These are phyloP conservation scores for Diaporthe destruens DNA, from an alignment of 2,329 filamentous ascomycete species.

Conservation along the genomic window DNA sequence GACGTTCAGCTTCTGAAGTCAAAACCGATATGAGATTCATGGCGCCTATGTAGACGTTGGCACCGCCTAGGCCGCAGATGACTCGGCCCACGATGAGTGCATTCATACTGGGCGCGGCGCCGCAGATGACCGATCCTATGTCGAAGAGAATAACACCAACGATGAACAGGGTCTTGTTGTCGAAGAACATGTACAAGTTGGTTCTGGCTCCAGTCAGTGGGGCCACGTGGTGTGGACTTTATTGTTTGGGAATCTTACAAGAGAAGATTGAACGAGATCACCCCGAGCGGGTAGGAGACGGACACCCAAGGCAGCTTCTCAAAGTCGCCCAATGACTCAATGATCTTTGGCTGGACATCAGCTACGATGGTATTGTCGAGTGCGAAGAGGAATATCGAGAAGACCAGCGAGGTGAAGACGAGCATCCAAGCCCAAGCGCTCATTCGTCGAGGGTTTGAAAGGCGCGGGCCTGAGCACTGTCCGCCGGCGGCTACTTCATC, in stretches of 20 bases:
- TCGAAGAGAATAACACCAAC: constrained; percentile 32
- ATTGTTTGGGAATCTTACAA: background rate
- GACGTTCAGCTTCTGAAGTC: too few species aligned
- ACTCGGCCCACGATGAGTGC: constrained; percentile 7
- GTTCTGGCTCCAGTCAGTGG: constrained; percentile 7
- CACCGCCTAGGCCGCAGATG: too few species aligned
- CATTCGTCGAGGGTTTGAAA: too few species aligned
- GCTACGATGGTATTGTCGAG: constrained; percentile 41
- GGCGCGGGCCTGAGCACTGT: too few species aligned
- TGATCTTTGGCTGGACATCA: constrained; percentile 35
- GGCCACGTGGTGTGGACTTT: background rate
- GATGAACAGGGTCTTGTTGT: constrained; percentile 40
- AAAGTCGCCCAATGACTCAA: constrained; percentile 21
- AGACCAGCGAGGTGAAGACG: constrained; percentile 26
- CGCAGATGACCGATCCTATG: background rate
- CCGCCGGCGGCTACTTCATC: too few species aligned
- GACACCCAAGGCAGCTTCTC: constrained; percentile 19
- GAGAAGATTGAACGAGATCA: constrained; percentile 20
- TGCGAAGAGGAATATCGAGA: constrained; percentile 33
- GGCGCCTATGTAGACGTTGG: too few species aligned
- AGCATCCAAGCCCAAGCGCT: background rate
- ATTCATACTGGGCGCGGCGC: constrained; percentile 21
- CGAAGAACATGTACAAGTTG: constrained; percentile 38
- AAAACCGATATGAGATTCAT: too few species aligned
- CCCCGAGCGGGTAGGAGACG: constrained; percentile 25